Percentiles rank a stretch among this genome's conserved stretches.
Evolutionary conservation across 1,139 yeast genomes (phyloP).

Genomic region (Geotrichum macrosporum): DNA sequence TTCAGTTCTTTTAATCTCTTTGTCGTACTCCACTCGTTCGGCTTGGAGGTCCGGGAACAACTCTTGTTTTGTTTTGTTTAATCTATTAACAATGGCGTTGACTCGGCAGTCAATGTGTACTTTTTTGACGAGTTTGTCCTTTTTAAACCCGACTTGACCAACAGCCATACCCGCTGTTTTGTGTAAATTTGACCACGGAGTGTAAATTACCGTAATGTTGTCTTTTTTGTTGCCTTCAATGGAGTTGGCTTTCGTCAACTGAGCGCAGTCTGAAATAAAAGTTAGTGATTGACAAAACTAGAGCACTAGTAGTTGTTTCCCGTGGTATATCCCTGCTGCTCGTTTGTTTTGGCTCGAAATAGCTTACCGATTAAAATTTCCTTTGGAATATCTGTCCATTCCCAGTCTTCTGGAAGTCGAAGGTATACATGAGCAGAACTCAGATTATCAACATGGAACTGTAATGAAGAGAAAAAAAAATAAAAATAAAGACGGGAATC

Average conservation of each 20-base stretch:
- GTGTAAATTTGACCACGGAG: conserved; percentile 70
- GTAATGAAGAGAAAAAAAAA: background rate
- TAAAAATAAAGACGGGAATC: background rate
- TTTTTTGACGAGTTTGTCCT: conserved; percentile 52
- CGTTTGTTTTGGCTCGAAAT: no score
- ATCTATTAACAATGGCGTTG: conserved; percentile 58
- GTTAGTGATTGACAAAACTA: no score
- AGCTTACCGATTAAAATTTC: conserved; percentile 41
- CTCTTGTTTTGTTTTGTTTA: conserved; percentile 65
- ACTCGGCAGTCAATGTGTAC: conserved; percentile 55
- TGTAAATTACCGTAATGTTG: conserved; percentile 65
- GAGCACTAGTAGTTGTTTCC: no score
- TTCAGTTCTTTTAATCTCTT: conserved; percentile 34
- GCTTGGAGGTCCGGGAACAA: conserved; percentile 48
- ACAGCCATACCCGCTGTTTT: conserved; percentile 72
- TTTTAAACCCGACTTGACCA: conserved; percentile 76
- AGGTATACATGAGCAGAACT: conserved; percentile 82
- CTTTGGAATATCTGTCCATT: conserved; percentile 49
- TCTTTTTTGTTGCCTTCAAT: conserved; percentile 72
- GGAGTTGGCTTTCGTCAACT: conserved; percentile 74
- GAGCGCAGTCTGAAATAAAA: conserved; percentile 53
- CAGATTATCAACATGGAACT: conserved; percentile 73
- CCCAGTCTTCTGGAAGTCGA: conserved; percentile 46
- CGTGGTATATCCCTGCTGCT: no score
- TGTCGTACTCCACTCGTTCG: conserved; percentile 41